These are phyloP conservation scores for Populus tomentosa DNA, from an alignment of 441 rosid species.

Conservation along the genomic window DNA sequence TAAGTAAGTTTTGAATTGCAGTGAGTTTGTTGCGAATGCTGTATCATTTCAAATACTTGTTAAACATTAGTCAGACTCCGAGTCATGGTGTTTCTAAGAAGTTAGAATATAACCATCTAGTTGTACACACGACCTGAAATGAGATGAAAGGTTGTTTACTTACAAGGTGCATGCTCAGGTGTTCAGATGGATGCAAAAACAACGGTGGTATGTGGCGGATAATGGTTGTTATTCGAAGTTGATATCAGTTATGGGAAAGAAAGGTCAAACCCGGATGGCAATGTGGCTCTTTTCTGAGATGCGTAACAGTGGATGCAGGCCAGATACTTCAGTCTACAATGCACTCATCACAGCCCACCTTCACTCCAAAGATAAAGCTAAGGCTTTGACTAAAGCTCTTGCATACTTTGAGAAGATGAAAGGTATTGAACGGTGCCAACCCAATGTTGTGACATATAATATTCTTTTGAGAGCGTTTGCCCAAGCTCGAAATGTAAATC, in stretches of 20 bases:
- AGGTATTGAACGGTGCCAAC: conserved; percentile 65
- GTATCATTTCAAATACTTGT: background rate
- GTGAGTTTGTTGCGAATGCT: background rate
- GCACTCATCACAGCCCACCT: conserved; percentile 85
- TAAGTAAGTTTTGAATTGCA: background rate
- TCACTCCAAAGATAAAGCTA: conserved; percentile 67
- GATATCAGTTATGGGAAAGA: conserved; percentile 83
- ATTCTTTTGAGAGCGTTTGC: conserved; percentile 85
- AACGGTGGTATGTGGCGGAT: conserved; percentile 82
- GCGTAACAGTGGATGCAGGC: conserved; percentile 91
- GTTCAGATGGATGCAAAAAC: conserved; percentile 97
- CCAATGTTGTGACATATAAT: conserved; percentile 84
- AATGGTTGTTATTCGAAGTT: conserved; percentile 83
- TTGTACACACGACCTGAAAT: background rate
- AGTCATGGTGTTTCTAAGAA: background rate
- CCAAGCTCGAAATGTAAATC: conserved; percentile 61
- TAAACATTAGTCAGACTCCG: background rate
- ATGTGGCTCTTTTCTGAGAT: conserved; percentile 98
- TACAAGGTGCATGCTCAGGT: conserved; percentile 39
- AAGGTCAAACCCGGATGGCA: conserved; percentile 85
- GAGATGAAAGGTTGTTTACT: background rate
- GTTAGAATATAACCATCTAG: background rate
- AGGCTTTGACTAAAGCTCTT: conserved; percentile 69
- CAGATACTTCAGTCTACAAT: conserved; percentile 83
- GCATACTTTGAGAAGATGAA: conserved; percentile 83